phyloP scores from a whole-genome alignment of 495 filamentous ascomycete genomes.

The Xylaria nigripes region DNA sequence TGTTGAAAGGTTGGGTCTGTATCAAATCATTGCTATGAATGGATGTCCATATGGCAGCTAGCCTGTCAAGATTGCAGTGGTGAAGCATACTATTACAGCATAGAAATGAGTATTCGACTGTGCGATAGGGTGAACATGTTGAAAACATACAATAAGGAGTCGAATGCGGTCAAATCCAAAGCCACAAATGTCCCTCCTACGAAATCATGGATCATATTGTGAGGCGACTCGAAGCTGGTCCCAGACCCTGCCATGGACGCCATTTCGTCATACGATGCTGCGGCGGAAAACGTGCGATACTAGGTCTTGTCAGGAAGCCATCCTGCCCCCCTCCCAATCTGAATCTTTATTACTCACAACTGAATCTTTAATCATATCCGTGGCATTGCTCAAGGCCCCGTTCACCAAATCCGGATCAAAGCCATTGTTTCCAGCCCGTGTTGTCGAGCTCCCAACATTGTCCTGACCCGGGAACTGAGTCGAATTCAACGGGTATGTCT shows the following conservation, averaged over 20 bases:
- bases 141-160: slow-evolving; percentile 30
- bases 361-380: slow-evolving; percentile 17
- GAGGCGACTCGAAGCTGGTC: slow-evolving; percentile 30
- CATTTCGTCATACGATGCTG: slow-evolving; percentile 28
- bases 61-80: slow-evolving; percentile 42
- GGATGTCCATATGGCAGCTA: slow-evolving; percentile 38
- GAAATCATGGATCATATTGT: slow-evolving; percentile 27
- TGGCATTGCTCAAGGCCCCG: slow-evolving; percentile 8
- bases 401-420: slow-evolving; percentile 21
- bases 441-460: slow-evolving; percentile 15
- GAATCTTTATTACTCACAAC: slow-evolving; percentile 19
- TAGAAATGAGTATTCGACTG: not conserved
- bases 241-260: slow-evolving; percentile 20
- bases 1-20: slow-evolving; percentile 15
- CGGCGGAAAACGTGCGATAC: slow-evolving; percentile 31
- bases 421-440: slow-evolving; percentile 15
- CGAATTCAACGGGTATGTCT: slow-evolving; percentile 19
- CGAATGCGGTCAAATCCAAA: slow-evolving; percentile 29
- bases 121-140: not conserved
- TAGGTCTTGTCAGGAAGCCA: slow-evolving; percentile 9
- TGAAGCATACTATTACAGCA: slow-evolving; percentile 24
- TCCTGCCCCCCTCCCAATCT: not conserved
- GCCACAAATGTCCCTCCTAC: slow-evolving; percentile 26
- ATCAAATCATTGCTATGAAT: slow-evolving; percentile 22
- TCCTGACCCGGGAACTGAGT: slow-evolving; percentile 18